These are phyloP conservation scores for Volvariella surrecta DNA, from an alignment of 1,284 basidiomycete genomes.

Conservation along the genomic window DNA sequence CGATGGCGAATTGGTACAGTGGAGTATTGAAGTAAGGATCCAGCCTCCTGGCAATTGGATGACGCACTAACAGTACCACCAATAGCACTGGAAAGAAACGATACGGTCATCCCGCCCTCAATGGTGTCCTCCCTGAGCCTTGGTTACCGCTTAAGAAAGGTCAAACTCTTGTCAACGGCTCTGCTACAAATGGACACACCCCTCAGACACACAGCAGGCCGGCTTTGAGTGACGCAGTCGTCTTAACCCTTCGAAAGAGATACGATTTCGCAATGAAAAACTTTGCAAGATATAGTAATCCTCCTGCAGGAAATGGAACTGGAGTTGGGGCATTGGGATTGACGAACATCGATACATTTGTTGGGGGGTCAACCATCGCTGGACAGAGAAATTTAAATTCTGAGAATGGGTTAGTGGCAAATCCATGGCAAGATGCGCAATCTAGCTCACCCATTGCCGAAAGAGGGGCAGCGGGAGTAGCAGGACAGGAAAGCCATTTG, in stretches of 20 bases:
- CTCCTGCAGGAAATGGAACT: too few species aligned
- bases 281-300: too few species aligned
- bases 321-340: too few species aligned
- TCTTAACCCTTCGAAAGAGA: conserved; percentile 65
- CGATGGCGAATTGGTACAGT: conserved; percentile 88
- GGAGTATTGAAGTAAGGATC: conserved; percentile 77
- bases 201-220: conserved; percentile 28
- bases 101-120: conserved; percentile 88
- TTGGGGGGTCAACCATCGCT: neutral
- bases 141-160: conserved; percentile 86
- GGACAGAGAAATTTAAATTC: neutral
- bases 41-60: neutral
- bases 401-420: neutral
- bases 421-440: conserved; percentile 43
- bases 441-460: neutral
- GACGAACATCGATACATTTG: too few species aligned
- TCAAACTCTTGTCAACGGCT: conserved; percentile 56
- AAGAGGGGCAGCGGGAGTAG: neutral
- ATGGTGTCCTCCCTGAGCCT: conserved; percentile 80
- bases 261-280: conserved; percentile 10
- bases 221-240: conserved; percentile 65
- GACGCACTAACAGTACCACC: conserved; percentile 4
- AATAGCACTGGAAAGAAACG: conserved; percentile 74
- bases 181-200: conserved; percentile 25
- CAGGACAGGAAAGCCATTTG: conserved; percentile 15